Conservation (phyloP, 306 rosid species). For the Trifolium subterraneum region DNA sequence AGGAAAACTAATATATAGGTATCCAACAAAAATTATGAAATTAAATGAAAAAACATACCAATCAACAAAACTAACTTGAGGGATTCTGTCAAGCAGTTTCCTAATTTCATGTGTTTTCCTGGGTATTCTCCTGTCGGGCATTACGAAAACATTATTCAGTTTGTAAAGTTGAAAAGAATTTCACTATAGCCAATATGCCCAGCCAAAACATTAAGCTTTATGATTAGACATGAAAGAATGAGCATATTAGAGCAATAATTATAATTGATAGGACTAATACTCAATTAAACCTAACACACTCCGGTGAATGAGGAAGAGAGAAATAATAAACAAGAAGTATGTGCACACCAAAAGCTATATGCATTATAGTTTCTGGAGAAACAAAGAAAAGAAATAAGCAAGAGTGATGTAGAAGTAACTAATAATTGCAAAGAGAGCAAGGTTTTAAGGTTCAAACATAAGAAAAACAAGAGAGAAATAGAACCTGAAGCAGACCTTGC, state of each 20-base stretch:
- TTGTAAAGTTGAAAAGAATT: constrained; percentile 20
- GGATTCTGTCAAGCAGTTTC: constrained; percentile 70
- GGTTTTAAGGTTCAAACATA: constrained; percentile 27
- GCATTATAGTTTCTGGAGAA: neutral
- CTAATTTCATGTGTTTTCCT: constrained; percentile 69
- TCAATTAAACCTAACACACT: constrained; percentile 21
- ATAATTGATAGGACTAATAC: constrained; percentile 4
- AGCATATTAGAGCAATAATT: neutral
- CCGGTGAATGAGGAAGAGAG: constrained; percentile 6
- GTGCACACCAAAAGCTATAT: constrained; percentile 21
- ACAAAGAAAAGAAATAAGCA: neutral
- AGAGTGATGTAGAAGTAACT: constrained; percentile 9
- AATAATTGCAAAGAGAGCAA: constrained; percentile 3
- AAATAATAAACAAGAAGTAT: constrained; percentile 5
- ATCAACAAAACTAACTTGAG: constrained; percentile 88
- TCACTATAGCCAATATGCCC: neutral
- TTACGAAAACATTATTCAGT: constrained; percentile 27
- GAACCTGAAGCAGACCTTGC: constrained; percentile 99
- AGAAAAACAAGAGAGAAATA: constrained; percentile 55
- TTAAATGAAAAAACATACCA: constrained; percentile 53
- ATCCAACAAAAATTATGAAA: constrained; percentile 11
- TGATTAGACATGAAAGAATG: constrained; percentile 21
- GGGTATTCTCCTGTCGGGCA: constrained; percentile 72
- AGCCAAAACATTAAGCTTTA: constrained; percentile 26
- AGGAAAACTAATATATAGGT: constrained; percentile 26